These are phyloP conservation scores for Fusarium lateritium DNA, from an alignment of 2,329 filamentous ascomycete species.

Conservation along the genomic window DNA sequence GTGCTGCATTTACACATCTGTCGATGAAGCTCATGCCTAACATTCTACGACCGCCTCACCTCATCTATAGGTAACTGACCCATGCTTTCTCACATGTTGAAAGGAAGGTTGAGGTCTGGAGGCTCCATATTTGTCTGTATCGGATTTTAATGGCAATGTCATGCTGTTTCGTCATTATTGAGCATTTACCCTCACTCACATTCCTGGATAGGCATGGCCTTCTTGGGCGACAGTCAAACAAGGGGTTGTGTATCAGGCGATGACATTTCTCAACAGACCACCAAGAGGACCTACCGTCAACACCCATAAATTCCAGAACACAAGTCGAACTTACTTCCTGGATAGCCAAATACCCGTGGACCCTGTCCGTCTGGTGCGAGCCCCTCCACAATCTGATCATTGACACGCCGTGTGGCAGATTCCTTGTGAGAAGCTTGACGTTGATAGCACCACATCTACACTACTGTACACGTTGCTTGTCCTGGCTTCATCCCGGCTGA, in stretches of 20 bases:
- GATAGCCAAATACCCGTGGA: constrained; percentile 24
- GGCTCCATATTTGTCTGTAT: constrained; percentile 22
- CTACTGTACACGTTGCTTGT: constrained; percentile 5
- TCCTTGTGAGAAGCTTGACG: constrained; percentile 21
- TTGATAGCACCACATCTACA: constrained; percentile 41
- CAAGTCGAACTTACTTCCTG: constrained; percentile 32
- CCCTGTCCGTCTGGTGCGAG: constrained; percentile 36
- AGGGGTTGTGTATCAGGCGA: constrained; percentile 36
- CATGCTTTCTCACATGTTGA: constrained; percentile 24
- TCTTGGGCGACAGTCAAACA: constrained; percentile 21
- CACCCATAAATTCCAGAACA: constrained; percentile 45
- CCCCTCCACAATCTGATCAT: constrained; percentile 42
- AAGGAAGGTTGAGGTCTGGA: constrained; percentile 1
- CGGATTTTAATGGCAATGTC: constrained; percentile 8
- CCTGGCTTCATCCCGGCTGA: constrained; percentile 26
- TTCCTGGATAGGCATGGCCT: constrained; percentile 15
- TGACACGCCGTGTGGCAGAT: constrained; percentile 15
- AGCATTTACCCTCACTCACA: constrained; percentile 10
- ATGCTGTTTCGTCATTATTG: constrained; percentile 9
- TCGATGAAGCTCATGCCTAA: constrained; percentile 33
- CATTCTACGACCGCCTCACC: constrained; percentile 27
- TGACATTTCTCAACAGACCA: constrained; percentile 38
- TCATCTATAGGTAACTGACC: constrained; percentile 29
- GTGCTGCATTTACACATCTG: constrained; percentile 13
- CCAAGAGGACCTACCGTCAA: constrained; percentile 22